Conservation (phyloP, 352 stramenopile genomes). For the Phytophthora hybrid region DNA sequence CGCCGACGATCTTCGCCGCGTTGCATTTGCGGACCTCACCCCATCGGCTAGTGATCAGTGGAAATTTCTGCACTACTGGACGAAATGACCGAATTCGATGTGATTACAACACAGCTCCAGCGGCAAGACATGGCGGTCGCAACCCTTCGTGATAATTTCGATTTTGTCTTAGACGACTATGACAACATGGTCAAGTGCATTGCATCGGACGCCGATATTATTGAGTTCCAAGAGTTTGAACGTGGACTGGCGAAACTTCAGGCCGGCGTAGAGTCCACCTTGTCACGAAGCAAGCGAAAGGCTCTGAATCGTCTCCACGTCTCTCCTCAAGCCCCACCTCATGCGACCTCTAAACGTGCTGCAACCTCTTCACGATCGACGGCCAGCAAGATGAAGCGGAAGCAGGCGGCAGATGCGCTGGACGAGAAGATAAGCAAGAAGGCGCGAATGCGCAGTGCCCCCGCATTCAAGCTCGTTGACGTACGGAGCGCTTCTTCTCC, state of each 20-base stretch:
- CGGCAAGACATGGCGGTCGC: conserved; percentile 10
- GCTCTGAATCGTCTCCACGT: background rate
- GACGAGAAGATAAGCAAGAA: no score
- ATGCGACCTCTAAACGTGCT: no score
- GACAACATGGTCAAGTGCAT: conserved; percentile 10
- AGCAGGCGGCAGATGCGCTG: no score
- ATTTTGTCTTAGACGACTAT: conserved; percentile 8
- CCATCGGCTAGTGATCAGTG: conserved; percentile 3
- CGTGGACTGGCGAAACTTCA: conserved; percentile 1
- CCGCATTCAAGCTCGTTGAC: no score
- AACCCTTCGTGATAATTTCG: conserved; percentile 15
- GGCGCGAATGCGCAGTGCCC: no score
- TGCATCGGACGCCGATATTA: background rate
- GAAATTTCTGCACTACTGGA: conserved; percentile 5
- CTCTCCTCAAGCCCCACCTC: no score
- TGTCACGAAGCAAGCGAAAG: conserved; percentile 1
- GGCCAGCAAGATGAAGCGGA: no score
- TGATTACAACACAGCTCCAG: conserved; percentile 11
- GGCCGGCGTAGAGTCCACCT: background rate
- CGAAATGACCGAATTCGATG: conserved; percentile 20
- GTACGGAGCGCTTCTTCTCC: no score
- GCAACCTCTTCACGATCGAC: no score
- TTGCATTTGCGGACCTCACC: conserved; percentile 11
- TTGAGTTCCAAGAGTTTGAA: conserved; percentile 9
- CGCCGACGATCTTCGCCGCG: conserved; percentile 3